These are phyloP conservation scores for Primulina eburnea DNA, from an alignment of 257 asterid species.

Conservation along the genomic window DNA sequence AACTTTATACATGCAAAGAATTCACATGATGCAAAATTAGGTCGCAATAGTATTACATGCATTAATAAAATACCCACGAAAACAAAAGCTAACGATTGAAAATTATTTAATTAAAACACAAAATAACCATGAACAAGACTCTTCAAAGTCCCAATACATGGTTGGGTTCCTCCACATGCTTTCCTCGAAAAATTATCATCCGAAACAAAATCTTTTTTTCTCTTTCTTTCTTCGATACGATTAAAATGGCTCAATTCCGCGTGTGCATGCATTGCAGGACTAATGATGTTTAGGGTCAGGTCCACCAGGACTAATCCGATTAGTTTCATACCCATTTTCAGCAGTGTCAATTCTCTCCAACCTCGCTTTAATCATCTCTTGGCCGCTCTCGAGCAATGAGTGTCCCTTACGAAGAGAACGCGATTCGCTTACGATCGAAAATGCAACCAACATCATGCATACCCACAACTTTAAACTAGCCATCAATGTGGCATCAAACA, in stretches of 20 bases:
- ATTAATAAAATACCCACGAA: too few species aligned
- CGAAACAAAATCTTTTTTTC: too few species aligned
- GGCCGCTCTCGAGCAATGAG: conserved; percentile 23
- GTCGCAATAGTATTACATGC: background rate
- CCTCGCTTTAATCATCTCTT: conserved; percentile 21
- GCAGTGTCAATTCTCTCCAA: conserved; percentile 1
- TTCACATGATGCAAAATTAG: background rate
- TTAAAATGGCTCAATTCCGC: background rate
- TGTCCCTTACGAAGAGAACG: conserved; percentile 7
- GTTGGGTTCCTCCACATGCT: background rate
- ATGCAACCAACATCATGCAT: conserved; percentile 18
- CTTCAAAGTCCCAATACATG: background rate
- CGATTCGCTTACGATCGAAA: conserved; percentile 10
- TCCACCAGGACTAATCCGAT: conserved; percentile 38
- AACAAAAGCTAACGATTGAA: background rate
- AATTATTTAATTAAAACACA: too few species aligned
- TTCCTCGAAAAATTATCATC: too few species aligned
- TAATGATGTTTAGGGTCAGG: conserved; percentile 50
- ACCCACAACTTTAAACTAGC: conserved; percentile 20
- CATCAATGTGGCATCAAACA: conserved; percentile 14
- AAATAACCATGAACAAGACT: background rate
- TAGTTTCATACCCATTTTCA: conserved; percentile 13
- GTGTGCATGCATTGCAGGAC: background rate
- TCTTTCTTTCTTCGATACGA: background rate
- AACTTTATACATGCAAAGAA: background rate